Evolutionary conservation across 108 stramenopile genomes (phyloP).

Genomic region (Schizochytrium sp.): DNA sequence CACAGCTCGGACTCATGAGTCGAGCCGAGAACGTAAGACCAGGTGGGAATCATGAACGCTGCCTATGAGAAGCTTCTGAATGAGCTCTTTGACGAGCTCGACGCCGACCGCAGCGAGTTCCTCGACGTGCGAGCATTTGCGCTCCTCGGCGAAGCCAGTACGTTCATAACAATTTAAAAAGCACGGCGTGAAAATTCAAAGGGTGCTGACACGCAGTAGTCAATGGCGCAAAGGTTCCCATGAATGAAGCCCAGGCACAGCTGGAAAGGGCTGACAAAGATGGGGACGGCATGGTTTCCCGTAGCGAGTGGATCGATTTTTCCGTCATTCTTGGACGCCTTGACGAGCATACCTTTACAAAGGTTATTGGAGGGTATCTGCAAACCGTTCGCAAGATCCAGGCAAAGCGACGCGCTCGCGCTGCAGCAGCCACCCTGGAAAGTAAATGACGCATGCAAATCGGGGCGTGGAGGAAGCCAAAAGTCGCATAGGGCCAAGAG

Average conservation of each 20-base stretch:
- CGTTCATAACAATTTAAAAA: background rate
- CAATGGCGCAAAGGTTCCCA: background rate
- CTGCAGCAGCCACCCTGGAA: background rate
- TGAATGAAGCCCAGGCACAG: background rate
- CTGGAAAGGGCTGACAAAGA: background rate
- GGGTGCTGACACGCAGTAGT: background rate
- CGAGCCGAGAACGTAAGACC: background rate
- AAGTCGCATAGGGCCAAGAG: too few relatives aligned
- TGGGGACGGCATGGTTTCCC: constrained; percentile 1
- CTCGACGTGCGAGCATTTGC: background rate
- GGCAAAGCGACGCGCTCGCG: background rate
- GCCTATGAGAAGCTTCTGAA: background rate
- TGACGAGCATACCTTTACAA: background rate
- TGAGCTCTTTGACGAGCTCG: constrained; percentile 12
- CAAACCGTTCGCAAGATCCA: background rate
- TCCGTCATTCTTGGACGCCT: background rate
- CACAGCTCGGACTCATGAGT: too few relatives aligned
- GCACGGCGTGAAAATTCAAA: background rate
- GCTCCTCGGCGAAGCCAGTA: background rate
- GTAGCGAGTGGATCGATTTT: background rate
- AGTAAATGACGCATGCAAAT: too few relatives aligned
- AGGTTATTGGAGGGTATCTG: background rate
- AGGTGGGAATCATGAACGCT: background rate
- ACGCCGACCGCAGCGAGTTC: background rate
- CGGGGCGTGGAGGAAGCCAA: too few relatives aligned